Percentiles rank a stretch among this genome's conserved stretches.
phyloP scores from a whole-genome alignment of 768 basidiomycete species.

The Tephrocybe rancida region DNA sequence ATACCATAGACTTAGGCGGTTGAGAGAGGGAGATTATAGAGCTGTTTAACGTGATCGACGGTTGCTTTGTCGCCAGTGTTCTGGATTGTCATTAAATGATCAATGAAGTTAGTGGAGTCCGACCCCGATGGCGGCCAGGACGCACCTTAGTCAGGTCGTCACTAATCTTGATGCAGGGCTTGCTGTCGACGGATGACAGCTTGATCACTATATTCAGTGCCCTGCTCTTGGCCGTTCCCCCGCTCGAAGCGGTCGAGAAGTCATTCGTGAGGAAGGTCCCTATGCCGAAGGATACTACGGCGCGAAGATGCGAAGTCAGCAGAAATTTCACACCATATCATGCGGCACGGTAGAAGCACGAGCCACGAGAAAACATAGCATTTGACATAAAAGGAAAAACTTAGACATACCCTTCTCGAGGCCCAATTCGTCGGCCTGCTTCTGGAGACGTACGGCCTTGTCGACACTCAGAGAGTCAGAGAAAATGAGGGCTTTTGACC shows the following conservation, averaged over 20 bases:
- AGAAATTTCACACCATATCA: too few species aligned
- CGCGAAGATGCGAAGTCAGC: too few species aligned
- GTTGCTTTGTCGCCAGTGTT: constrained; percentile 69
- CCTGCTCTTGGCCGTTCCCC: constrained; percentile 62
- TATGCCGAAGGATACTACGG: constrained; percentile 89
- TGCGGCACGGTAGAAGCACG: background rate
- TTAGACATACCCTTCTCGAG: constrained; percentile 53
- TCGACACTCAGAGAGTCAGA: constrained; percentile 81
- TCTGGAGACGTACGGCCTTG: constrained; percentile 67
- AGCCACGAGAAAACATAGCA: background rate
- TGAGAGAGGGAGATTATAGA: constrained; percentile 40
- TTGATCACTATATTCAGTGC: constrained; percentile 97
- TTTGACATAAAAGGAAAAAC: constrained; percentile 2
- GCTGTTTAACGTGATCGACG: constrained; percentile 59
- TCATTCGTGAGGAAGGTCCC: constrained; percentile 94
- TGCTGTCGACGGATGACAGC: constrained; percentile 69
- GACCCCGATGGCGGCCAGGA: background rate
- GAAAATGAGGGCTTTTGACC: constrained; percentile 74
- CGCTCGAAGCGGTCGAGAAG: constrained; percentile 54
- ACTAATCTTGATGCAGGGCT: constrained; percentile 89
- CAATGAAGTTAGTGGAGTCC: background rate
- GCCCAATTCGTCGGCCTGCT: constrained; percentile 74
- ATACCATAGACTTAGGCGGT: background rate
- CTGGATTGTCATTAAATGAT: constrained; percentile 30
- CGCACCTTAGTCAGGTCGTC: constrained; percentile 83